Conservation (phyloP, 1,284 basidiomycete genomes). For the Austropuccinia psidii region DNA sequence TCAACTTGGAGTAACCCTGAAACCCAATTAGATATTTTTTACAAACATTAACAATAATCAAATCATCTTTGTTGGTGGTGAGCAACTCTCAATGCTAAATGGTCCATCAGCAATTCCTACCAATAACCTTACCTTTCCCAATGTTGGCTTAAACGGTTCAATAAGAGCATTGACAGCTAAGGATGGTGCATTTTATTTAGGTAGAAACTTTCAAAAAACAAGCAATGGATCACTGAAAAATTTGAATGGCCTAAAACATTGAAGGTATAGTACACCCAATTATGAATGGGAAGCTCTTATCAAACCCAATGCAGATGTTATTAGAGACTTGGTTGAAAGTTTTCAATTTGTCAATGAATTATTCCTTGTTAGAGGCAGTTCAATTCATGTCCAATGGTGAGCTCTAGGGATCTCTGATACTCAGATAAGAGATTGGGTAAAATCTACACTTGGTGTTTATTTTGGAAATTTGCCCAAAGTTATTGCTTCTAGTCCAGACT, state of each 20-base stretch:
- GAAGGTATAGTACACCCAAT: constrained; percentile 21
- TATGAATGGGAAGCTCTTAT: constrained; percentile 14
- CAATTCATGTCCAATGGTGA: neutral
- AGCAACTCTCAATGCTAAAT: constrained; percentile 13
- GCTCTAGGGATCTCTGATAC: constrained; percentile 15
- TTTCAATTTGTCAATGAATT: neutral
- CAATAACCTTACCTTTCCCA: neutral
- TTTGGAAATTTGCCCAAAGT: constrained; percentile 22
- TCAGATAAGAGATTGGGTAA: neutral
- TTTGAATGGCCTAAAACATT: constrained; percentile 18
- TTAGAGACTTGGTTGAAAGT: neutral
- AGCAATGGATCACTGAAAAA: constrained; percentile 1
- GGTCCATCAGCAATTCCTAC: neutral
- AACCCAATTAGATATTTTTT: neutral
- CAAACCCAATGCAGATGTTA: neutral
- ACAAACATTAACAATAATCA: constrained; percentile 1
- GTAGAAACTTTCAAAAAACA: constrained; percentile 22
- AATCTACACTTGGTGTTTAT: constrained; percentile 4
- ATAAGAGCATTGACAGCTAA: neutral
- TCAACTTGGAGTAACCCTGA: neutral
- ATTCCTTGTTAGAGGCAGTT: constrained; percentile 20
- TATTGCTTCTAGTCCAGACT: neutral
- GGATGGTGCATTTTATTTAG: constrained; percentile 5
- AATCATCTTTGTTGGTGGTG: constrained; percentile 9
- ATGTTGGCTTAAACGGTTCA: constrained; percentile 26